These are phyloP conservation scores for Glycyrrhiza uralensis DNA, from an alignment of 306 rosid species.

Conservation along the genomic window DNA sequence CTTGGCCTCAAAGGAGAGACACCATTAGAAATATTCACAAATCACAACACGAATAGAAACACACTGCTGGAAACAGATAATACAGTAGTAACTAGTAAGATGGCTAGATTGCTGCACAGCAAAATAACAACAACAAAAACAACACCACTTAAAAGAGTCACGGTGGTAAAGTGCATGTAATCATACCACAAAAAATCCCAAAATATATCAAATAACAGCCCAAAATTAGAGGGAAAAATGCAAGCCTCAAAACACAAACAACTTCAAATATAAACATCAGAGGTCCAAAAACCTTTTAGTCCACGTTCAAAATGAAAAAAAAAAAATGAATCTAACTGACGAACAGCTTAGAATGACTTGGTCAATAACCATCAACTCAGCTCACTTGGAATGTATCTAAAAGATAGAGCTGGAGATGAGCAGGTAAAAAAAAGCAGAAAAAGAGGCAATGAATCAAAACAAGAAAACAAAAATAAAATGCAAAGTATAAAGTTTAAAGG, in stretches of 20 bases:
- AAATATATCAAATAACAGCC: background rate
- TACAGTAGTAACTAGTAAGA: too few relatives aligned
- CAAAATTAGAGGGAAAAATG: background rate
- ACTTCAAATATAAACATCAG: background rate
- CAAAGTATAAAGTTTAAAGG: background rate
- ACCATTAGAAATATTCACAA: too few relatives aligned
- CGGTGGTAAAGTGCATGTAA: too few relatives aligned
- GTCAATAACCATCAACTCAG: background rate
- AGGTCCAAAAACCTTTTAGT: background rate
- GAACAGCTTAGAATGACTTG: background rate
- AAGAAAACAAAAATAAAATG: background rate
- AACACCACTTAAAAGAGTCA: too few relatives aligned
- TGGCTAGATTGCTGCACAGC: too few relatives aligned
- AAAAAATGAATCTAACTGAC: too few relatives aligned
- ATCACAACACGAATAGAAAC: too few relatives aligned
- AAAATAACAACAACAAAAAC: too few relatives aligned
- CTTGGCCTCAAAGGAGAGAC: too few relatives aligned
- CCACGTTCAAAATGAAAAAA: background rate
- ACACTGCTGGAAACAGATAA: too few relatives aligned
- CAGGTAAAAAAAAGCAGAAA: background rate
- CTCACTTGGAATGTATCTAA: background rate
- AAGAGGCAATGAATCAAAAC: background rate
- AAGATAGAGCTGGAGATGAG: background rate
- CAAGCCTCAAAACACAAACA: background rate
- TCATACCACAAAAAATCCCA: too few relatives aligned